Evolutionary conservation across 345 rosid species (phyloP).

Genomic region (Zanthoxylum bungeanum): DNA sequence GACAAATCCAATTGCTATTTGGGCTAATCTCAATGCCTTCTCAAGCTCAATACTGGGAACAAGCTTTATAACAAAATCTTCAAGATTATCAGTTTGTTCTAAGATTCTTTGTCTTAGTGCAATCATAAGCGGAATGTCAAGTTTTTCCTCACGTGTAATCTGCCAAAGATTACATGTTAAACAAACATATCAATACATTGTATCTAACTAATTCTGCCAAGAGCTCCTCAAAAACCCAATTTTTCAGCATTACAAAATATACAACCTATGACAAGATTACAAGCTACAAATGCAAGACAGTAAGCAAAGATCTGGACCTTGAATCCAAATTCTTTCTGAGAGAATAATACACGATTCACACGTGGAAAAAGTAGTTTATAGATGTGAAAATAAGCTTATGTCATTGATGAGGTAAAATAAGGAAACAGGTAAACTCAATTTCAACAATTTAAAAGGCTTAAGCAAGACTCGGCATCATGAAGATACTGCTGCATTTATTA

Average conservation of each 20-base stretch:
- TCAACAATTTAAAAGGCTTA: neutral
- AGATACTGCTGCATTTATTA: neutral
- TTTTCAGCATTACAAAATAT: neutral
- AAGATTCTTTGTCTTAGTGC: constrained; percentile 77
- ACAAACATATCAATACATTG: constrained; percentile 1
- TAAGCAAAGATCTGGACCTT: neutral
- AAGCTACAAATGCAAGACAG: neutral
- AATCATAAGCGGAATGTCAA: constrained; percentile 60
- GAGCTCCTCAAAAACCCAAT: neutral
- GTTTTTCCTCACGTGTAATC: constrained; percentile 56
- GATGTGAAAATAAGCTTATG: neutral
- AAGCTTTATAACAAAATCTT: constrained; percentile 62
- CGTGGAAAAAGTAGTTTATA: neutral
- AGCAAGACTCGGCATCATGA: neutral
- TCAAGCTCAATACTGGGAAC: constrained; percentile 53
- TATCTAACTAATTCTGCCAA: neutral
- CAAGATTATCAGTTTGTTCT: constrained; percentile 60
- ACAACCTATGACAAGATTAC: too few species aligned
- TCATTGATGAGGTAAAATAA: neutral
- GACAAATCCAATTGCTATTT: constrained; percentile 74
- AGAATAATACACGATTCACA: too few species aligned
- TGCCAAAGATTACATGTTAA: constrained; percentile 26
- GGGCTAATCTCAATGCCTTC: constrained; percentile 64
- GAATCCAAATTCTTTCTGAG: too few species aligned
- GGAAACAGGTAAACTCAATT: neutral